Evolutionary conservation across 2,329 filamentous ascomycete genomes (phyloP), one percentile per base, ranked within the genome.

Genomic region (Alternaria ventricosa): DNA sequence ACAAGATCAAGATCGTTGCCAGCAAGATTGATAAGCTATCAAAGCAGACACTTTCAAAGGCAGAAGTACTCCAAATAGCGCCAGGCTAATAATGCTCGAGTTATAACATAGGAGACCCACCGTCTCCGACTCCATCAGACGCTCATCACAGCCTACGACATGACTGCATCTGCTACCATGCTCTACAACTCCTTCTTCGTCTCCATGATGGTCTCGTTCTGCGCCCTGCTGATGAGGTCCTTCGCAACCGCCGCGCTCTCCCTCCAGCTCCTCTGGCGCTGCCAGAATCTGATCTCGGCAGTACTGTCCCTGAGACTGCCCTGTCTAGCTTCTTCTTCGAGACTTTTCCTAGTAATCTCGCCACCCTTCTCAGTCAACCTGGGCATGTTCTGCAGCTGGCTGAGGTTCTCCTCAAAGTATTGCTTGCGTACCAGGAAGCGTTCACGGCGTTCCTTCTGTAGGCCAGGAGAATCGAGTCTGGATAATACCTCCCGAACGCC

Each of bases 391-490:
- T 78, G 83, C 30, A 88, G 84, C 61, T 87, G 81, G 1, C 87
- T 89, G 12, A 94, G 80, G 23, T 87, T 91, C 73, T 94, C 90
- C 63, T 93, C 88, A 2, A 98, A 86, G 58, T 94, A 89, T 69
- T 87, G 88, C 82, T 93, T 95, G 67, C 95, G 89, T 76, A 96
- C 89, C 51, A 91, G 79, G 80, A 91, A 98, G 22, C 93, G 87
- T 77, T 97, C 92, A 4, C 89, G 89, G 13, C 92, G 88, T 81
- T 97, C 94, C 79, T 93, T 94, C 73, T 96, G 92, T 60, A 94
- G 84, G 1, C 94, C 94, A 0, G 93, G 92, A 50, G 91, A 94
- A 73, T 98, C 94, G 57, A 97, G 83, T 78, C 94, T 96, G 63
- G 84, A 85, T 71, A 99, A 87, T 5, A 90, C 89, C 57, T 89